Percentiles rank a stretch among this genome's conserved stretches.
These are phyloP conservation scores for Boletellus sp. DNA, from an alignment of 768 basidiomycete genomes.

Conservation along the genomic window DNA sequence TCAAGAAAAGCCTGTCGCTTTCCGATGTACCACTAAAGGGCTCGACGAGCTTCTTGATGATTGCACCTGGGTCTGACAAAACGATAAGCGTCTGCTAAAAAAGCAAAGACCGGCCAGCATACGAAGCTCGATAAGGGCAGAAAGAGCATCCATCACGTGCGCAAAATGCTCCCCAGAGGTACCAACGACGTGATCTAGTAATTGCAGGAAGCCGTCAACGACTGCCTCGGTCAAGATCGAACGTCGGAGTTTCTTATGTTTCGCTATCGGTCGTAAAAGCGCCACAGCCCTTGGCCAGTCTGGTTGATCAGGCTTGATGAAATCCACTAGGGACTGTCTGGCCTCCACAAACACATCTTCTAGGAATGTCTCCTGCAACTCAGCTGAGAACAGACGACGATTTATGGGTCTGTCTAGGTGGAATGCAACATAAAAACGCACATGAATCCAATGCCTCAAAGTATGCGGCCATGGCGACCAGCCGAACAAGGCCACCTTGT, in stretches of 20 bases:
- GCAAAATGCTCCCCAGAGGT: slow-evolving; percentile 7
- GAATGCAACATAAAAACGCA: background rate
- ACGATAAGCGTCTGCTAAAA: background rate
- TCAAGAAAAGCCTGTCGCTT: slow-evolving; percentile 7
- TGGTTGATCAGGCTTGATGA: slow-evolving; percentile 4
- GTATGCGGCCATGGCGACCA: slow-evolving; percentile 14
- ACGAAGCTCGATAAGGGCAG: slow-evolving; percentile 11
- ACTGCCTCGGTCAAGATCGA: slow-evolving; percentile 6
- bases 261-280: slow-evolving; percentile 14
- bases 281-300: slow-evolving; percentile 17
- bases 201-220: slow-evolving; percentile 7
- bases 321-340: background rate
- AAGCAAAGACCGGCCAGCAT: background rate
- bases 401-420: background rate
- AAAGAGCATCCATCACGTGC: slow-evolving; percentile 17
- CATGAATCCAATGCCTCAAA: slow-evolving; percentile 10
- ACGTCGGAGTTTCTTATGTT: slow-evolving; percentile 11
- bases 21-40: background rate
- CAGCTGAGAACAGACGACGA: background rate
- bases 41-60: slow-evolving; percentile 1
- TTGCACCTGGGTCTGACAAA: slow-evolving; percentile 1
- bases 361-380: background rate
- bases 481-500: slow-evolving; percentile 6
- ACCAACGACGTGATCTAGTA: slow-evolving; percentile 4
- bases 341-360: slow-evolving; percentile 7